Evolutionary conservation across 1,284 basidiomycete genomes (phyloP).

Genomic region (Trametes polyzona): DNA sequence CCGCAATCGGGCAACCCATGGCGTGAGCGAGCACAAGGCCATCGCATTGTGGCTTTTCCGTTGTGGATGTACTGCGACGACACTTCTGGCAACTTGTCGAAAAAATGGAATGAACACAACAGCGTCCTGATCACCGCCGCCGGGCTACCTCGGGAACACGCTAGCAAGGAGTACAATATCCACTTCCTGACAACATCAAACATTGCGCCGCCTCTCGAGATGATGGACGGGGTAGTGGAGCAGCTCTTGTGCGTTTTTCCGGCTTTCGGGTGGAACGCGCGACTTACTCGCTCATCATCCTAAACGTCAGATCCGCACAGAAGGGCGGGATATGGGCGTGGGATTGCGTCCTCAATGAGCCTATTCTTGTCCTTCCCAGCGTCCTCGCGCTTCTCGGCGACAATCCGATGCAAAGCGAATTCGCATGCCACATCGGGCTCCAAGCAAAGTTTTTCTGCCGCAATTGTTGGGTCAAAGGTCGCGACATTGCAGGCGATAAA

Average conservation of each 20-base stretch:
- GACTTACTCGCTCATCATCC: no score
- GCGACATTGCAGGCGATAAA: no score
- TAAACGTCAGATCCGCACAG: conserved; percentile 32
- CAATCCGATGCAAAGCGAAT: conserved; percentile 51
- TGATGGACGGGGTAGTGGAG: conserved; percentile 41
- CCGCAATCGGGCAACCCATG: neutral
- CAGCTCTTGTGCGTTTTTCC: conserved; percentile 1
- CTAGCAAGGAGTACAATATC: conserved; percentile 34
- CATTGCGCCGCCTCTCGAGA: conserved; percentile 43
- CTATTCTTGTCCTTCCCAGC: conserved; percentile 38
- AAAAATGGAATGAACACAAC: conserved; percentile 50
- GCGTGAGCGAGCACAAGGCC: neutral
- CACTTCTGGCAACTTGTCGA: conserved; percentile 19
- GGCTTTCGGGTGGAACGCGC: neutral
- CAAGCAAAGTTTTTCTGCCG: conserved; percentile 44
- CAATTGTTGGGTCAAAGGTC: conserved; percentile 39
- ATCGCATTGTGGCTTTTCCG: conserved; percentile 29
- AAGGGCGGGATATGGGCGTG: conserved; percentile 40
- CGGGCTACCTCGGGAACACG: conserved; percentile 31
- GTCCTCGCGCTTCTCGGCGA: conserved; percentile 44
- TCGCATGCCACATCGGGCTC: conserved; percentile 46
- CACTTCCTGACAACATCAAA: conserved; percentile 48
- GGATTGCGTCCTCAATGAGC: conserved; percentile 35
- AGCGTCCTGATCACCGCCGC: conserved; percentile 39
- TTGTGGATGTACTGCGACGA: conserved; percentile 32